Evolutionary conservation across 1,284 basidiomycete genomes (phyloP).

Genomic region (Microbotryum intermedium): DNA sequence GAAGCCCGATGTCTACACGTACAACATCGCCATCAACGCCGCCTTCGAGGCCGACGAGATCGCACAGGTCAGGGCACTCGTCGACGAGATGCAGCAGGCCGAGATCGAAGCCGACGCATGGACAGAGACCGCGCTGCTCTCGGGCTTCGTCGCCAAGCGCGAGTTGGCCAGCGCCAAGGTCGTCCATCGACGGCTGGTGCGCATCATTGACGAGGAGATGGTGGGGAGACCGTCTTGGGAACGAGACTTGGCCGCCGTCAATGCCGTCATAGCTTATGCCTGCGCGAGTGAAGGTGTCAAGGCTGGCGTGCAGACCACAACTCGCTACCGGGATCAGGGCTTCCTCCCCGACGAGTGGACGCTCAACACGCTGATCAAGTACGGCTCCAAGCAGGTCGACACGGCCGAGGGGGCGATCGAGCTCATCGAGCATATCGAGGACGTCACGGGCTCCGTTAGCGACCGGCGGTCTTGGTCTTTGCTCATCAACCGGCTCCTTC

Average conservation of each 20-base stretch:
- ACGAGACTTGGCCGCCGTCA: conserved; percentile 15
- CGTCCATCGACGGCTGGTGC: neutral
- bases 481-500: conserved; percentile 8
- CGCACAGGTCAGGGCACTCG: conserved; percentile 3
- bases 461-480: conserved; percentile 15
- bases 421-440: conserved; percentile 16
- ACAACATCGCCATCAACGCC: conserved; percentile 23
- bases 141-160: conserved; percentile 17
- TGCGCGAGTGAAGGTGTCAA: conserved; percentile 3
- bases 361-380: conserved; percentile 14
- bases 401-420: conserved; percentile 6
- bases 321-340: neutral
- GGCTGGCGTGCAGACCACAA: conserved; percentile 2
- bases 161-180: conserved; percentile 17
- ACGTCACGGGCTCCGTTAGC: neutral
- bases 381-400: neutral
- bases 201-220: neutral
- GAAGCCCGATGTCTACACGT: conserved; percentile 17
- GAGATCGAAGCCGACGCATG: conserved; percentile 15
- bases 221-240: neutral
- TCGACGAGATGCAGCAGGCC: conserved; percentile 4
- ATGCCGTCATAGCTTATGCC: conserved; percentile 22
- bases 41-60: conserved; percentile 10
- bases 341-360: conserved; percentile 7
- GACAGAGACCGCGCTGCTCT: conserved; percentile 25